Percentiles rank a stretch among this genome's conserved stretches.
These are phyloP conservation scores for Aspergillus puulaauensis DNA, from an alignment of 2,329 filamentous ascomycete genomes.

Conservation along the genomic window DNA sequence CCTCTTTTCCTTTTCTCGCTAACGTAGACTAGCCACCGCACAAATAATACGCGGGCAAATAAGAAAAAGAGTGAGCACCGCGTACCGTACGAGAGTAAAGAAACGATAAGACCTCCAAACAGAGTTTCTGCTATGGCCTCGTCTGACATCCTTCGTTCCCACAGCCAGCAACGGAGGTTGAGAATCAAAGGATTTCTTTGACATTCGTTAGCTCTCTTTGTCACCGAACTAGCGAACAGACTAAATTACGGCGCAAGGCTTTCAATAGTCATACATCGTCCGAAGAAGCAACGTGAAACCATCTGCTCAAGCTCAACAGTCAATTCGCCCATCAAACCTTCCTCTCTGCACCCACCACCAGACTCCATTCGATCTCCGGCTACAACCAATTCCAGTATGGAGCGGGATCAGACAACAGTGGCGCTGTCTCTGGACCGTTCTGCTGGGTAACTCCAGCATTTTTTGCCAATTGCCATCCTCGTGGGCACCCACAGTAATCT, in stretches of 20 bases:
- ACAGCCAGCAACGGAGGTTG: neutral
- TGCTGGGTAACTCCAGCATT: conserved; percentile 6
- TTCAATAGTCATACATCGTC: conserved; percentile 12
- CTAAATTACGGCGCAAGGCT: conserved; percentile 3
- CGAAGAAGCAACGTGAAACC: conserved; percentile 15
- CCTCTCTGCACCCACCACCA: neutral
- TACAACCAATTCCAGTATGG: neutral
- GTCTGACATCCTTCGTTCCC: conserved; percentile 8
- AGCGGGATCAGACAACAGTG: conserved; percentile 9
- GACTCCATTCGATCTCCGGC: conserved; percentile 2
- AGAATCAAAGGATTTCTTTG: neutral
- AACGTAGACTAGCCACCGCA: neutral
- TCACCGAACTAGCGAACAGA: conserved; percentile 3
- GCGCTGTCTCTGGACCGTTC: conserved; percentile 12
- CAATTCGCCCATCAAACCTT: neutral
- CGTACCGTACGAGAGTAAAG: neutral
- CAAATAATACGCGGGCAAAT: neutral
- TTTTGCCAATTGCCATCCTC: neutral
- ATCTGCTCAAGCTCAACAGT: neutral
- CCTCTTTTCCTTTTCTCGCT: conserved; percentile 4
- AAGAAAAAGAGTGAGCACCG: neutral
- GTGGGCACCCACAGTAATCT: neutral
- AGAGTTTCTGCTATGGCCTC: conserved; percentile 2
- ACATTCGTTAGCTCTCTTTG: conserved; percentile 1
- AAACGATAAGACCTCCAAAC: conserved; percentile 7